A percentile compares a stretch with the other conserved stretches of the same genome.
phyloP scores from a whole-genome alignment of 2,329 filamentous ascomycete genomes.

The Aspergillus sp. region DNA sequence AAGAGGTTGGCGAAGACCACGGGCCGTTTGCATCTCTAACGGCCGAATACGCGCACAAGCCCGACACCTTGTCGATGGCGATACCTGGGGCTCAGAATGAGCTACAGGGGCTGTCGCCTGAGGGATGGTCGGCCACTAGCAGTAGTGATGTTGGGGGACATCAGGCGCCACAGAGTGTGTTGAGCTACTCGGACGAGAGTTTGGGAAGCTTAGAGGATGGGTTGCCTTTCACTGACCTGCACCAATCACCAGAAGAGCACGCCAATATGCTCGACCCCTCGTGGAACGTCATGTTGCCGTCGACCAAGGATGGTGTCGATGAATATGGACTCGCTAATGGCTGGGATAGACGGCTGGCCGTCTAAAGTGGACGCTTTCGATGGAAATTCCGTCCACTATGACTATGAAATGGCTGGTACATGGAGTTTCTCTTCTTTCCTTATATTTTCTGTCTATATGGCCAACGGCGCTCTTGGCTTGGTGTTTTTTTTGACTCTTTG shows the following conservation, averaged over 20 bases:
- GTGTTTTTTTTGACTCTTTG: too few species aligned
- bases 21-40: conserved; percentile 36
- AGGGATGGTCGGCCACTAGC: conserved; percentile 39
- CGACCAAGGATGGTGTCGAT: conserved; percentile 32
- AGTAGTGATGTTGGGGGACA: conserved; percentile 35
- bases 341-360: conserved; percentile 36
- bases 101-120: conserved; percentile 37
- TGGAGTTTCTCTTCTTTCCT: background rate
- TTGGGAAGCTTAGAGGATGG: conserved; percentile 54
- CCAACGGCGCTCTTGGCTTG: too few species aligned
- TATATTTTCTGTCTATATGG: background rate
- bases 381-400: background rate
- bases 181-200: conserved; percentile 62
- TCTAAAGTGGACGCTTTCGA: conserved; percentile 13
- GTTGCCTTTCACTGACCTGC: conserved; percentile 22
- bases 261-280: conserved; percentile 34
- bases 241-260: conserved; percentile 28
- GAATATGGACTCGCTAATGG: conserved; percentile 30
- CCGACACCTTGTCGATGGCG: conserved; percentile 17
- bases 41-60: conserved; percentile 30
- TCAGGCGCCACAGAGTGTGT: conserved; percentile 51
- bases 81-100: conserved; percentile 23
- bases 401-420: background rate
- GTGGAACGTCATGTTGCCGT: conserved; percentile 37
- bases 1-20: conserved; percentile 36